These are phyloP conservation scores for Rugonectria rugulosa DNA, from an alignment of 2,329 filamentous ascomycete species.

Conservation along the genomic window DNA sequence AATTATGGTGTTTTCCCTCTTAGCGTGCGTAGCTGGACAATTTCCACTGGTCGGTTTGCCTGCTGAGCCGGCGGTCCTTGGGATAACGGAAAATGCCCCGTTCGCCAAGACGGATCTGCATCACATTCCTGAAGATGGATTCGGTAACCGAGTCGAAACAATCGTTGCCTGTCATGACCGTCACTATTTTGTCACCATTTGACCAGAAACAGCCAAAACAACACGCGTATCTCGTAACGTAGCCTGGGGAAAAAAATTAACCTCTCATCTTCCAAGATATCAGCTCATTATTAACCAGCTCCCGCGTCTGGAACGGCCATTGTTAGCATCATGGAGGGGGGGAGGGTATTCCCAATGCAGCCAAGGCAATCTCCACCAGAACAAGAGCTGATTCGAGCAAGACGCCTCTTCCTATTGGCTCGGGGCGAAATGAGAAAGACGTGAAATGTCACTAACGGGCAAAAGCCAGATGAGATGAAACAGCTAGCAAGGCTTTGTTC, in stretches of 20 bases:
- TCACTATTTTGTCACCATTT: too few relatives aligned
- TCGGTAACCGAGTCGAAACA: too few relatives aligned
- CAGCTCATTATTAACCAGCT: too few relatives aligned
- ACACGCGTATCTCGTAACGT: slow-evolving; percentile 2
- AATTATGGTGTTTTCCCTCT: slow-evolving; percentile 10
- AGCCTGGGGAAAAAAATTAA: too few relatives aligned
- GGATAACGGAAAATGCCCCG: neutral
- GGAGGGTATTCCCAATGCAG: slow-evolving; percentile 24
- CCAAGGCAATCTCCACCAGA: slow-evolving; percentile 27
- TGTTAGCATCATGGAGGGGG: too few relatives aligned
- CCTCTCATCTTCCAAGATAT: too few relatives aligned
- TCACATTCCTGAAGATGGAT: neutral
- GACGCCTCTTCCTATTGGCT: slow-evolving; percentile 29
- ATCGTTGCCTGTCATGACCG: neutral
- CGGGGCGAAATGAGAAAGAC: slow-evolving; percentile 27
- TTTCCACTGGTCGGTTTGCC: slow-evolving; percentile 12
- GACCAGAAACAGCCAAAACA: neutral
- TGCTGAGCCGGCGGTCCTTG: slow-evolving; percentile 14
- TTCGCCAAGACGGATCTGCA: neutral
- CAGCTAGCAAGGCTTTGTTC: neutral
- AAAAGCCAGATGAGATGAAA: slow-evolving; percentile 9
- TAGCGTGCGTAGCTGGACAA: neutral
- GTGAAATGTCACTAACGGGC: slow-evolving; percentile 9
- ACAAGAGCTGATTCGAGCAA: slow-evolving; percentile 16
- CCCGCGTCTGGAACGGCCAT: too few relatives aligned